Evolutionary conservation across 305 asterid species (phyloP), one percentile per base, ranked within the genome.

Genomic region (Fraxinus sp.): DNA sequence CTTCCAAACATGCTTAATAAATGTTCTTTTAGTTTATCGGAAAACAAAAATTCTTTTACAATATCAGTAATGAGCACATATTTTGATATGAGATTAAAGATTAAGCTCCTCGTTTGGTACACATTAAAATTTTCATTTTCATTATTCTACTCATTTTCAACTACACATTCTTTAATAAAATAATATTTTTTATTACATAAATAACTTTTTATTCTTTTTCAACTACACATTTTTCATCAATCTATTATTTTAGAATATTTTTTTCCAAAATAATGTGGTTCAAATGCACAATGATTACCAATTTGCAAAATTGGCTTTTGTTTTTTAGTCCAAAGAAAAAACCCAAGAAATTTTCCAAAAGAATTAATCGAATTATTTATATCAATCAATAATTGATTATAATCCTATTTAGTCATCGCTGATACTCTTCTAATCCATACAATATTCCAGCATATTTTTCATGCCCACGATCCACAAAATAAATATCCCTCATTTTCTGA

Each of bases 401-500:
- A n/a, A 55, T 16, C 64, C 22, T 52, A 52, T 52, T 55, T 55
- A n/a, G 64, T 16, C 64, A 55, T n/a, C 22, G 7, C 64, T 76
- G 83, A 78, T 78, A 83, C 28, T 82, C 87, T 71, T 88, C 86
- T 76, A 90, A 84, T 36, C 93, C 93, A 49, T 80, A 85, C 49
- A 90, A 83, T 14, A 89, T 89, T 13, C 93, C 92, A 7, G 89
- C 93, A 73, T 89, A 46, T 35, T 83, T 88, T 83, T 82, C 88
- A 74, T 89, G 91, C 64, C 88, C 89, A 11, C 78, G 73, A 66
- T 88, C 82, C 70, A 80, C 82, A 85, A 93, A 93, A 22, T 86
- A 90, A 81, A 89, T 76, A 52, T 87, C 92, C 62, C 92, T 86
- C 81, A 93, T 91, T 66, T 86, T 91, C 77, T 89, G 87, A 36